phyloP scores from a whole-genome alignment of 2,329 filamentous ascomycete species.

The Cercospora brassicicola region DNA sequence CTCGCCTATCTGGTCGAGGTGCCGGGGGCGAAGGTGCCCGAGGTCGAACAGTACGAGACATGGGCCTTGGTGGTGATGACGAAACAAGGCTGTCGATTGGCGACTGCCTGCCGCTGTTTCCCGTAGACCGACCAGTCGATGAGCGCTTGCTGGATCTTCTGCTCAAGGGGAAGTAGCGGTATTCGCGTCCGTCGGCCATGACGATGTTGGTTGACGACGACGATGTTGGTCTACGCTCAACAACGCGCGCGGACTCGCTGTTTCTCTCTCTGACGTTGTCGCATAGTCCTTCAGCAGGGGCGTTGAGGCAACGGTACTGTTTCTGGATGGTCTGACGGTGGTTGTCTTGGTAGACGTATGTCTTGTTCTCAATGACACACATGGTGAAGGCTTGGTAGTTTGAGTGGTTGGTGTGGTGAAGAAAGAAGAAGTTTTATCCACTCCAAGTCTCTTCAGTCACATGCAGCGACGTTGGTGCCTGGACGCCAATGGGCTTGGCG shows the following conservation, averaged over 20 bases:
- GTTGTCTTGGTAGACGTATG: conserved; percentile 31
- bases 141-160: conserved; percentile 26
- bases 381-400: conserved; percentile 23
- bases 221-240: conserved; percentile 27
- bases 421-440: background rate
- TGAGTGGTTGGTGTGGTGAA: background rate
- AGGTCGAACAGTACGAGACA: conserved; percentile 23
- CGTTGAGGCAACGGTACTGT: conserved; percentile 28
- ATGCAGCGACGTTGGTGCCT: conserved; percentile 10
- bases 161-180: conserved; percentile 28
- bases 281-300: conserved; percentile 27
- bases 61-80: conserved; percentile 18
- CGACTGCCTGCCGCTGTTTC: conserved; percentile 16
- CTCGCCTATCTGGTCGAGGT: conserved; percentile 8
- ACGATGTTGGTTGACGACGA: conserved; percentile 24
- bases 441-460: background rate
- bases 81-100: conserved; percentile 25
- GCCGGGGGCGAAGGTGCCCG: conserved; percentile 23
- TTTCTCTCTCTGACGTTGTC: conserved; percentile 22
- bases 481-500: conserved; percentile 13
- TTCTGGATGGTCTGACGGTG: conserved; percentile 26
- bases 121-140: conserved; percentile 22
- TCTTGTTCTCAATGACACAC: conserved; percentile 36
- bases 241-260: conserved; percentile 21
- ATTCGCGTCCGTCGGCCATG: conserved; percentile 29